Conservation (phyloP, 305 asterid species). For the Fraxinus sp. region DNA sequence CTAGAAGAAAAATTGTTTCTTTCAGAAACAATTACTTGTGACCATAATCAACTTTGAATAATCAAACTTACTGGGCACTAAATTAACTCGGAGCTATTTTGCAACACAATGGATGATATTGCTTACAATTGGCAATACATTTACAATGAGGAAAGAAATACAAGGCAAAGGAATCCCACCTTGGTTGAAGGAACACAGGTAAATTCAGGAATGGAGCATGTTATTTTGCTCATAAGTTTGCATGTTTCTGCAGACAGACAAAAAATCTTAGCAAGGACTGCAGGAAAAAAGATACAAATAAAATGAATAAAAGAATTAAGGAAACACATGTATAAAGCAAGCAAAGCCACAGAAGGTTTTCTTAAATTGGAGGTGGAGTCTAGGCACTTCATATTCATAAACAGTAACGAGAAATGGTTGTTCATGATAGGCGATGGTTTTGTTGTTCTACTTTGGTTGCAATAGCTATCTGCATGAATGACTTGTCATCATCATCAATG, state of each 20-base stretch:
- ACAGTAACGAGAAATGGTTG: not conserved
- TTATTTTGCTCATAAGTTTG: slow-evolving; percentile 77
- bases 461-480: not conserved
- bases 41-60: not conserved
- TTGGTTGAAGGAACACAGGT: slow-evolving; percentile 86
- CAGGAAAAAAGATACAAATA: not conserved
- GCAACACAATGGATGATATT: not conserved
- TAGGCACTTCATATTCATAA: not conserved
- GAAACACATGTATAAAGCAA: not conserved
- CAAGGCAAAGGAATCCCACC: slow-evolving; percentile 42
- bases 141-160: not conserved
- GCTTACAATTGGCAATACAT: not conserved
- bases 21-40: not conserved
- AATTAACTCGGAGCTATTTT: not conserved
- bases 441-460: not conserved
- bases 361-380: not conserved
- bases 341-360: not conserved
- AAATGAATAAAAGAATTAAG: not conserved
- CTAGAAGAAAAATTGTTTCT: not conserved
- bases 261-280: not conserved
- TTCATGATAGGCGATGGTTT: not conserved
- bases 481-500: not conserved
- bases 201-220: slow-evolving; percentile 93
- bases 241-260: slow-evolving; percentile 47
- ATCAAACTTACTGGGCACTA: not conserved